Percentiles rank a stretch among this genome's conserved stretches.
Evolutionary conservation across 768 basidiomycete species (phyloP).

Genomic region (Astraeus odoratus): DNA sequence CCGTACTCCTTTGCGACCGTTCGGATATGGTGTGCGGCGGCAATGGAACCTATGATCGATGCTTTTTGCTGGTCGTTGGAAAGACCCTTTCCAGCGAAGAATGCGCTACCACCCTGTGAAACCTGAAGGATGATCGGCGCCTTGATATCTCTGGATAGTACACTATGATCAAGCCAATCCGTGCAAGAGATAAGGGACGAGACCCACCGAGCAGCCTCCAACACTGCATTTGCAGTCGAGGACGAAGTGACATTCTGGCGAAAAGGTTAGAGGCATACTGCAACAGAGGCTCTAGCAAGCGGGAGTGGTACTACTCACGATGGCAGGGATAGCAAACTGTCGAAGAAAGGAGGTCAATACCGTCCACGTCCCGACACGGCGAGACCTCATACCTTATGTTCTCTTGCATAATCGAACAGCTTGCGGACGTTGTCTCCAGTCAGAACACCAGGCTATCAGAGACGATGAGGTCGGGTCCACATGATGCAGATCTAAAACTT

Average conservation of each 20-base stretch:
- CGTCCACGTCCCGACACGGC: neutral
- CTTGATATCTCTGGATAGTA: constrained; percentile 80
- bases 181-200: constrained; percentile 1
- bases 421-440: constrained; percentile 94
- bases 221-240: constrained; percentile 87
- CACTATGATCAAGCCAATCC: constrained; percentile 5
- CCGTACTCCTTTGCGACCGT: constrained; percentile 86
- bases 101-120: constrained; percentile 94
- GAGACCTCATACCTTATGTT: constrained; percentile 57
- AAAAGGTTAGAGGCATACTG: constrained; percentile 2
- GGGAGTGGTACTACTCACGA: constrained; percentile 47
- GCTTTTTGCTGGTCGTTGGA: constrained; percentile 94
- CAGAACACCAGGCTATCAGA: constrained; percentile 80
- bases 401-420: constrained; percentile 90
- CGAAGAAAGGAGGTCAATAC: constrained; percentile 6
- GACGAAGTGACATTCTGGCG: constrained; percentile 92
- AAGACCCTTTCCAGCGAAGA: constrained; percentile 95
- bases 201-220: constrained; percentile 86
- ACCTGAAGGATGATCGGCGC: constrained; percentile 96
- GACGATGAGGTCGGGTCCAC: constrained; percentile 3
- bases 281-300: neutral
- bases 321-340: constrained; percentile 81
- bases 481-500: constrained; percentile 20
- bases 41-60: constrained; percentile 85
- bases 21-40: constrained; percentile 89